Conservation (phyloP, 306 rosid species). For the Inga oerstediana region DNA sequence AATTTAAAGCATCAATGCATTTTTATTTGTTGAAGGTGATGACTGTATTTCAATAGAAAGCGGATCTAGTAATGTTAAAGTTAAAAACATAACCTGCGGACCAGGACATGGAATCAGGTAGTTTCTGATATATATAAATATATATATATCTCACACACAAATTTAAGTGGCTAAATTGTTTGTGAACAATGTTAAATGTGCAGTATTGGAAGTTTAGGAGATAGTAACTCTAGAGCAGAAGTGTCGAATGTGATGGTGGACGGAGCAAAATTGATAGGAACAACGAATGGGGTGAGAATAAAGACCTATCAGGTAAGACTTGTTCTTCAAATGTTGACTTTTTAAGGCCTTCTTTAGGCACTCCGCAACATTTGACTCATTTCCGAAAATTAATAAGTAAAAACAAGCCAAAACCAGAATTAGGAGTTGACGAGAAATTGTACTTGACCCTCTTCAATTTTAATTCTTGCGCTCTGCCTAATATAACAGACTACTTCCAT, state of each 20-base stretch:
- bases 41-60: conserved; percentile 88
- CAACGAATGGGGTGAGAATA: conserved; percentile 85
- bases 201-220: conserved; percentile 94
- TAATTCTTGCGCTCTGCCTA: conserved; percentile 4
- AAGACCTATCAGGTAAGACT: conserved; percentile 87
- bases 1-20: background rate
- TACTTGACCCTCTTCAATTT: background rate
- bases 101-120: conserved; percentile 99
- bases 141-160: background rate
- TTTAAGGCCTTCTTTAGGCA: background rate
- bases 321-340: conserved; percentile 25
- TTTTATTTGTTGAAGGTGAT: conserved; percentile 59
- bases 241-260: conserved; percentile 71
- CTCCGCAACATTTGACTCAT: conserved; percentile 18
- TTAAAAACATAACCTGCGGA: conserved; percentile 67
- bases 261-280: conserved; percentile 58
- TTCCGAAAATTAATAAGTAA: background rate
- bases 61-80: conserved; percentile 70
- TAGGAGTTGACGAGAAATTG: background rate
- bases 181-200: background rate
- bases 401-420: background rate
- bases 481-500: background rate
- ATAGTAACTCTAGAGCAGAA: conserved; percentile 58
- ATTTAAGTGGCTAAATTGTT: conserved; percentile 6
- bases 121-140: background rate